Evolutionary conservation across 805 yeast genomes (phyloP).

Genomic region (Komagataella phaffii): DNA sequence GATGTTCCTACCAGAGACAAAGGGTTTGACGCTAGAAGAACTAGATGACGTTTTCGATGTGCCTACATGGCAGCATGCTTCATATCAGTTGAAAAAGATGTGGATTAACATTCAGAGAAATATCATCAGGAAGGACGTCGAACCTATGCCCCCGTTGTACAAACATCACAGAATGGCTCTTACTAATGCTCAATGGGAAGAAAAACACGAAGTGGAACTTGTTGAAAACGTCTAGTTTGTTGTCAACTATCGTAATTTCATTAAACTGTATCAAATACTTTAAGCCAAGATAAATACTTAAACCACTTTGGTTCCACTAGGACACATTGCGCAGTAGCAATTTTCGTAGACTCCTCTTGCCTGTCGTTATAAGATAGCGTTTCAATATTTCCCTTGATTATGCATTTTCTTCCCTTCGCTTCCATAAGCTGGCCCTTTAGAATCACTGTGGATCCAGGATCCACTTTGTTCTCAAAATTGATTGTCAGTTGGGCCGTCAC

Average conservation of each 20-base stretch:
- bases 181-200: constrained; percentile 49
- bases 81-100: constrained; percentile 25
- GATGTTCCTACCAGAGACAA: constrained; percentile 63
- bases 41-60: constrained; percentile 62
- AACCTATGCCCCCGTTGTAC: constrained; percentile 42
- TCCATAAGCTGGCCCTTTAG: constrained; percentile 55
- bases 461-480: constrained; percentile 46
- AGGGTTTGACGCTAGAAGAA: constrained; percentile 62
- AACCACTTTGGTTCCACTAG: constrained; percentile 87
- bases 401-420: constrained; percentile 67
- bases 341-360: constrained; percentile 4
- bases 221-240: constrained; percentile 21
- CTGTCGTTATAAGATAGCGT: constrained; percentile 24
- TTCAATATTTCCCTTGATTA: constrained; percentile 54
- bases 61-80: constrained; percentile 41
- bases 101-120: constrained; percentile 29
- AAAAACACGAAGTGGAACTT: constrained; percentile 34
- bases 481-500: constrained; percentile 74
- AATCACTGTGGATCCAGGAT: constrained; percentile 50
- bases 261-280: background rate
- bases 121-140: constrained; percentile 33
- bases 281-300: constrained; percentile 30
- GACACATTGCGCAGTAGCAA: constrained; percentile 53
- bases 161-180: constrained; percentile 44
- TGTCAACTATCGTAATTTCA: background rate